Evolutionary conservation across 2,329 filamentous ascomycete species (phyloP), one percentile per base, ranked within the genome.

Genomic region (Colletotrichum acutatum): DNA sequence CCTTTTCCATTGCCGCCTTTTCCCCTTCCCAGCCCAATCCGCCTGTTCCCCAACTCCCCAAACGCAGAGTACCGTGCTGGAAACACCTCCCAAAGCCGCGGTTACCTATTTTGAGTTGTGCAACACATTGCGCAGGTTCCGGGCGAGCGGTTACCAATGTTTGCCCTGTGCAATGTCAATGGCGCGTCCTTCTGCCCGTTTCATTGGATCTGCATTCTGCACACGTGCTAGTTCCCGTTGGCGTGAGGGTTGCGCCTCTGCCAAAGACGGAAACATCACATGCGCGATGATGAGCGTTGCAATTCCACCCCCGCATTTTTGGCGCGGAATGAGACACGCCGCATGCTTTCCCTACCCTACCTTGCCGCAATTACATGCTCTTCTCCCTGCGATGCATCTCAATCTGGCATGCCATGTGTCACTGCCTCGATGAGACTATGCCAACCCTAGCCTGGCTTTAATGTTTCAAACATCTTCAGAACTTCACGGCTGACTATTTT

Each of bases 141-240:
- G 52, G 34, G 24, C 60, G n/a, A 22, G 42, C 58, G 63, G 64
- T 32, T 42, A 37, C 65, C 63, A 11, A 12, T 49, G 46, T 61
- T 46, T 61, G 34, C 62, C 56, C 19, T 52, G 78, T 80, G 79
- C 71, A 80, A 80, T 49, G 78, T 80, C 0, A 78, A 75, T 1
- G 77, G 76, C 7, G 5, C 78, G 5, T 78, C 4, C 69, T 74
- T 5, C 77, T 78, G 57, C 28, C 42, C 62, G 24, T 62, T 16
- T 67, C 58, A 74, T 74, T 74, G 68, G 71, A 63, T 67, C 68
- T 72, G 57, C 52, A 3, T 16, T 52, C 68, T 74, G 71, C 62
- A 72, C 71, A 71, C 71, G 71, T 74, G 71, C 68, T 72, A 72
- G 71, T 74, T 49, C 58, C 71, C 62, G 68, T 49, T 58, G 32